These are phyloP conservation scores for Ulmus americana DNA, from an alignment of 331 rosid genomes.

Conservation along the genomic window DNA sequence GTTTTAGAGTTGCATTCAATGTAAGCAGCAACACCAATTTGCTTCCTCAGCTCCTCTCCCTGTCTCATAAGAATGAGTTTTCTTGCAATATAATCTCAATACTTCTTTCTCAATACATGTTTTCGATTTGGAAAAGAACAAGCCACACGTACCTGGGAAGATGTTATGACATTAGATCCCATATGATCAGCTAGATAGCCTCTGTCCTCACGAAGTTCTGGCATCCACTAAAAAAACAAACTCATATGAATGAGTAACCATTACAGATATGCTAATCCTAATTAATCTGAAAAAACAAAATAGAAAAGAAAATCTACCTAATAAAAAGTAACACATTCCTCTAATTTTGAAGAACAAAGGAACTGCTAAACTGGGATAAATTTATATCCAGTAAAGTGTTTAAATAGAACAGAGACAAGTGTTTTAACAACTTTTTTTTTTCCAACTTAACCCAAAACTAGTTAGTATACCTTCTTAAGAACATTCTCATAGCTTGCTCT, in stretches of 20 bases:
- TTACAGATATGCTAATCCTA: neutral
- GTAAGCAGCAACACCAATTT: constrained; percentile 92
- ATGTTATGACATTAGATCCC: constrained; percentile 68
- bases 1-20: constrained; percentile 97
- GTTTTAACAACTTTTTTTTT: neutral
- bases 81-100: neutral
- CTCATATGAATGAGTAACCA: constrained; percentile 11
- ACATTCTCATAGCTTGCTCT: constrained; percentile 93
- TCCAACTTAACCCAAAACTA: constrained; percentile 18
- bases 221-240: constrained; percentile 75
- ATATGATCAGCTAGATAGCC: constrained; percentile 60
- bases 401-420: neutral
- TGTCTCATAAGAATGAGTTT: constrained; percentile 24
- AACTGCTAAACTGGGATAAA: neutral
- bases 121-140: constrained; percentile 5
- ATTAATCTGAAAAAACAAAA: neutral
- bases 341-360: neutral
- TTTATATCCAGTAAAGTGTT: neutral
- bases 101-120: neutral
- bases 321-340: constrained; percentile 1
- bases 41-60: constrained; percentile 98
- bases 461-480: constrained; percentile 66
- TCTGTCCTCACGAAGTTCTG: constrained; percentile 81
- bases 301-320: neutral
- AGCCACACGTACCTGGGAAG: constrained; percentile 52